Base-by-base conservation (phyloP, 2,329 filamentous ascomycete genomes). In the Paradendryphiella salina region DNA sequence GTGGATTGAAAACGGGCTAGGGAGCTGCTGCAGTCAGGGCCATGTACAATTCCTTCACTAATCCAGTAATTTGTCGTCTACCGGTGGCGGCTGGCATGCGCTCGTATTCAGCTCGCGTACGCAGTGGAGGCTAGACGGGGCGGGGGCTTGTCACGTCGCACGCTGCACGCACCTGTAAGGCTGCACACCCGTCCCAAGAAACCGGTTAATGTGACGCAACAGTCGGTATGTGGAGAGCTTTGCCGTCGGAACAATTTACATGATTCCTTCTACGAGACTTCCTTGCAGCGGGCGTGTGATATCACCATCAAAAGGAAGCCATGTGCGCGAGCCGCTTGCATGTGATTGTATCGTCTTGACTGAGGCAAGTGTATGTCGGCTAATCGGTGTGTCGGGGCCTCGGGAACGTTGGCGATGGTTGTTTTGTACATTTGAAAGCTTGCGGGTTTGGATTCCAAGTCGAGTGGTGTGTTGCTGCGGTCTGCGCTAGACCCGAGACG, bases 161-260 rank as follows among this genome's bases (percentile, higher is more conserved):
- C 29, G 46, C 46, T 20, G 51, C 47, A 50, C 29, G 46, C 46
- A 47, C 21, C 42, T 29, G 39, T 45, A 57, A 50, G 54, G 56
- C 56, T 59, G 46, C 43, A 41, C 39, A 45, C 32, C 35, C 23
- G 50, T 44, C 52, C 57, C 55, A 52, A 31, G 33, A 31, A 37
- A 28, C 7, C 44, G 57, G 57, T 39, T 46, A 20, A 41, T 40
- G 50, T 54, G 57, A 60, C 55, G 52, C 52, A 56, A 40, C 54
- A 43, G 46, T 37, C 50, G 50, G 50, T 28, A 57, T 33, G 23
- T 49, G 36, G 33, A 46, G 41, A 29, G 53, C 35, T 44, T 13
- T 47, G 35, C 52, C 45, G 49, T 38, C 51, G 57, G 49, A 49
- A 26, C 35, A 57, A 56, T 52, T 15, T 53, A 38, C 23, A 20